A percentile compares a stretch with the other conserved stretches of the same genome.
These are phyloP conservation scores for Scytalidium lignicola DNA, from an alignment of 2,329 filamentous ascomycete genomes.

Conservation along the genomic window DNA sequence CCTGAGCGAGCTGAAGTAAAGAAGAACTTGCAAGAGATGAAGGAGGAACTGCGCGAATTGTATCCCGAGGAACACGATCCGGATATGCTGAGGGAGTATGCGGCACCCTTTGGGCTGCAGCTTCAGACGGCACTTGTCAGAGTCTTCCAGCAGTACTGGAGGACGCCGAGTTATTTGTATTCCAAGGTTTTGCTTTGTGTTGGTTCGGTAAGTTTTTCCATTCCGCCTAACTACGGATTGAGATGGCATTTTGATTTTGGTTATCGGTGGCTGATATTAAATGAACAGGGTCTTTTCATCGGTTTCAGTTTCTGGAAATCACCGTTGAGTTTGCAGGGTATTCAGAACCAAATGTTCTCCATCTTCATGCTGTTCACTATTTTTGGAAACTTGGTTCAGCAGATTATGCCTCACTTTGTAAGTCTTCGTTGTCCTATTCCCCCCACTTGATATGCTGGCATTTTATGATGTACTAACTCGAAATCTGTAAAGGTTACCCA, in stretches of 20 bases:
- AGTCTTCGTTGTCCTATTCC: not conserved
- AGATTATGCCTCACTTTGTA: conserved; percentile 67
- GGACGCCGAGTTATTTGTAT: conserved; percentile 54
- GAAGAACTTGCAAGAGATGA: conserved; percentile 48
- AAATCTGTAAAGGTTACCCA: conserved; percentile 29
- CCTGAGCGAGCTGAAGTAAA: conserved; percentile 35
- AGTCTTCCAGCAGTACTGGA: conserved; percentile 62
- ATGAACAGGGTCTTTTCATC: conserved; percentile 53
- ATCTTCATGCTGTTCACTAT: conserved; percentile 75
- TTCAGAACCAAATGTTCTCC: conserved; percentile 69
- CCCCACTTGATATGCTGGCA: too few relatives aligned
- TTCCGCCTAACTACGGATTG: conserved; percentile 3
- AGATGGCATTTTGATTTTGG: too few relatives aligned
- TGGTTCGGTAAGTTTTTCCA: conserved; percentile 9
- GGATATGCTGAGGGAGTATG: conserved; percentile 48
- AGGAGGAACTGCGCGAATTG: conserved; percentile 33
- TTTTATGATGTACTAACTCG: not conserved
- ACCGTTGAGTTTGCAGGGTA: conserved; percentile 52
- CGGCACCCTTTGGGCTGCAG: conserved; percentile 55
- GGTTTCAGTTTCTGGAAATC: conserved; percentile 68
- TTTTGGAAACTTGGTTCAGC: conserved; percentile 68
- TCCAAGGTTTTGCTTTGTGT: conserved; percentile 25
- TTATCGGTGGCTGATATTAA: not conserved
- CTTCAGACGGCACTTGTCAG: conserved; percentile 50
- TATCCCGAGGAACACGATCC: conserved; percentile 19